phyloP scores from a whole-genome alignment of 139 green algal genomes.

The Chlorella sp. region DNA sequence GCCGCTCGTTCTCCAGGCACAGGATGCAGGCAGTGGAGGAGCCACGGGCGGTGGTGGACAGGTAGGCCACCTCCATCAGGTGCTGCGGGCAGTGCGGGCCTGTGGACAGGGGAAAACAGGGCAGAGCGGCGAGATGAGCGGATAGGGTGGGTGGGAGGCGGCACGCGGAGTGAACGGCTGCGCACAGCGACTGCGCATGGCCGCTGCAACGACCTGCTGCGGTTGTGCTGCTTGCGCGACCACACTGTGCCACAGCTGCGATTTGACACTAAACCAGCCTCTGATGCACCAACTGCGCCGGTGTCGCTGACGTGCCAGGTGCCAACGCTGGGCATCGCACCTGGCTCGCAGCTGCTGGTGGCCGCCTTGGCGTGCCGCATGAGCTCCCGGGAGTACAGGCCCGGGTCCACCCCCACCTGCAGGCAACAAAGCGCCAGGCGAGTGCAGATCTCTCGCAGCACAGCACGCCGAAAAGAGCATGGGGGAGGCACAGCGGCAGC shows the following conservation, averaged over 20 bases:
- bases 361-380: conserved; percentile 75
- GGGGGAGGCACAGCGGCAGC: not conserved
- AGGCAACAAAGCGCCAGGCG: not conserved
- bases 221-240: too few species aligned
- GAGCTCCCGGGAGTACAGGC: conserved; percentile 82
- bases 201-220: too few species aligned
- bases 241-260: too few species aligned
- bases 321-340: too few species aligned
- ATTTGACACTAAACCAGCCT: too few species aligned
- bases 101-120: not conserved
- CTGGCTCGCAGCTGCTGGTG: conserved; percentile 35
- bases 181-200: too few species aligned
- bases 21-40: conserved; percentile 89
- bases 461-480: too few species aligned
- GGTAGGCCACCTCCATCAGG: conserved; percentile 61
- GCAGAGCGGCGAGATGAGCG: not conserved
- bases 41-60: conserved; percentile 51
- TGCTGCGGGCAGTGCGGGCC: conserved; percentile 54
- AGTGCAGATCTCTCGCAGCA: too few species aligned
- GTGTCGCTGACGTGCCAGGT: too few species aligned
- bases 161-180: too few species aligned
- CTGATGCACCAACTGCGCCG: too few species aligned
- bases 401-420: conserved; percentile 79
- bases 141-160: too few species aligned
- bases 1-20: conserved; percentile 65